Conservation (phyloP, 495 filamentous ascomycete species). For the Hypoxylon fuscum region DNA sequence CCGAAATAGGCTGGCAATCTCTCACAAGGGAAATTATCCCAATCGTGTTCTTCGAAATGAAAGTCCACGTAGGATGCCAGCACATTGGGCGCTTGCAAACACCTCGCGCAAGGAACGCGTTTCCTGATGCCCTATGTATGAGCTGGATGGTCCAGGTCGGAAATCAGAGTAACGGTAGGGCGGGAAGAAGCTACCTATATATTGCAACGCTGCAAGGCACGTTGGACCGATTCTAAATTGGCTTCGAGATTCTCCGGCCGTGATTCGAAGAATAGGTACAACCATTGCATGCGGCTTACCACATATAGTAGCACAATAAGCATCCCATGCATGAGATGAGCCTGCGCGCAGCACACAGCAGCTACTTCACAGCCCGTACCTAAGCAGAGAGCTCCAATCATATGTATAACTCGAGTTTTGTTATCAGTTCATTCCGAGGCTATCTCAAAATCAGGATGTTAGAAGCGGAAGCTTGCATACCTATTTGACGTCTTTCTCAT, state of each 20-base stretch:
- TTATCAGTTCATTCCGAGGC: neutral
- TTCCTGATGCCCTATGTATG: constrained; percentile 14
- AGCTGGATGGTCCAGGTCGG: no score
- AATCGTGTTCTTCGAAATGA: constrained; percentile 25
- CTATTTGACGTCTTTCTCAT: neutral
- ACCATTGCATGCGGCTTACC: constrained; percentile 12
- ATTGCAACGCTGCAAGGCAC: constrained; percentile 31
- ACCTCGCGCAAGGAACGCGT: constrained; percentile 22
- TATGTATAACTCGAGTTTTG: neutral
- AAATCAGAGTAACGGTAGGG: constrained; percentile 6
- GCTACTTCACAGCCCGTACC: neutral
- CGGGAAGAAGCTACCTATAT: constrained; percentile 10
- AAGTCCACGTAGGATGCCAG: constrained; percentile 21
- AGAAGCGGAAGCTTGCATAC: neutral
- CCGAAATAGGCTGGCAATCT: neutral
- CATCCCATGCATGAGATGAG: neutral
- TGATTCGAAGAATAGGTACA: constrained; percentile 8
- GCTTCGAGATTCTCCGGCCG: neutral
- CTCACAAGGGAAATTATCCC: constrained; percentile 2
- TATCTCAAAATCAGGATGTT: neutral
- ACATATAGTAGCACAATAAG: constrained; percentile 1
- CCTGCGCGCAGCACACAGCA: neutral
- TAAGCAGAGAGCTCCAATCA: neutral
- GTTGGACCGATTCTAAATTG: constrained; percentile 9
- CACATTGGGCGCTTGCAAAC: neutral